Conservation (phyloP, 768 basidiomycete genomes). For the Leccinum imitatum region DNA sequence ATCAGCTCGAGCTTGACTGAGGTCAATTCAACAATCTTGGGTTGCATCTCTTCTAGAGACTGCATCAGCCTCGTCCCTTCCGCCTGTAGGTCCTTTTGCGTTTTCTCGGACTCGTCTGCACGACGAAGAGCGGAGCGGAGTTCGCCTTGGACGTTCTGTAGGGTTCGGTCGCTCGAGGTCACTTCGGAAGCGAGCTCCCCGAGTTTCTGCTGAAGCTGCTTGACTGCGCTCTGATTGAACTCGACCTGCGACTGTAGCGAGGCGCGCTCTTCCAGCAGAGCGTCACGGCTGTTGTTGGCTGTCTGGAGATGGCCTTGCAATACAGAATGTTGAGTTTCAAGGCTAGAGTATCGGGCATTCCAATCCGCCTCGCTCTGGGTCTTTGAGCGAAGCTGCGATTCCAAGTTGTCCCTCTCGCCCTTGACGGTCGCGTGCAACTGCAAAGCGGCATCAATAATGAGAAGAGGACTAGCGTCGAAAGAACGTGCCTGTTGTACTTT, state of each 20-base stretch:
- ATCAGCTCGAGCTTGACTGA: conserved; percentile 65
- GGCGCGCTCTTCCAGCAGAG: conserved; percentile 49
- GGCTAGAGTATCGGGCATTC: conserved; percentile 45
- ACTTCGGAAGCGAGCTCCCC: conserved; percentile 54
- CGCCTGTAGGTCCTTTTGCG: conserved; percentile 67
- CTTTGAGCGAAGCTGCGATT: conserved; percentile 43
- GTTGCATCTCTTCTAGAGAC: conserved; percentile 82
- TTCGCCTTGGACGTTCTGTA: conserved; percentile 65
- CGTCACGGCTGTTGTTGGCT: conserved; percentile 46
- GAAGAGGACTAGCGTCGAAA: not conserved
- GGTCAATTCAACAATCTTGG: conserved; percentile 82
- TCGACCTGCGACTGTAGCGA: conserved; percentile 48
- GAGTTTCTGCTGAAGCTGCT: conserved; percentile 60
- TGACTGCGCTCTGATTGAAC: conserved; percentile 44
- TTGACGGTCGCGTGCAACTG: conserved; percentile 61
- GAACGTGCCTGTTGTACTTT: conserved; percentile 70
- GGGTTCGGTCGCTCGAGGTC: conserved; percentile 49
- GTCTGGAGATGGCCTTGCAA: conserved; percentile 44
- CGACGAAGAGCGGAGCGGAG: conserved; percentile 62
- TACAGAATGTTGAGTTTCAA: conserved; percentile 42
- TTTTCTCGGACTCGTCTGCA: conserved; percentile 72
- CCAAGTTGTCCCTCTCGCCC: conserved; percentile 58
- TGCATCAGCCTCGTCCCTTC: conserved; percentile 80
- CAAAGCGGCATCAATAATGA: not conserved
- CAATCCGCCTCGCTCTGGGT: conserved; percentile 47